phyloP scores from a whole-genome alignment of 1,284 basidiomycete genomes.

The Cutaneotrichosporon mucoides region DNA sequence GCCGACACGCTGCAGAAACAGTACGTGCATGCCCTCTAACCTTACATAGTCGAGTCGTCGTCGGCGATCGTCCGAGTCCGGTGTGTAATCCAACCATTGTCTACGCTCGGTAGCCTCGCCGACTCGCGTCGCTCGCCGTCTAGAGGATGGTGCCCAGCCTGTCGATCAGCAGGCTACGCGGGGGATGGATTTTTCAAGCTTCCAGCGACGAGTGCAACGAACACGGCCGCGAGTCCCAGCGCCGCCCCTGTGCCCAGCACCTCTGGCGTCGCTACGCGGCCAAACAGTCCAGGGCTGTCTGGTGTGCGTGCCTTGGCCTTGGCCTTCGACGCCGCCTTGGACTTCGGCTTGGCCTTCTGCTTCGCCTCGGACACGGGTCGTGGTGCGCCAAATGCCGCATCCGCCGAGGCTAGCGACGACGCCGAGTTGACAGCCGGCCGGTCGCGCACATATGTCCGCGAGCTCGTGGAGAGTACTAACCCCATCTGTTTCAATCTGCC shows the following conservation, averaged over 20 bases:
- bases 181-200: slow-evolving; percentile 23
- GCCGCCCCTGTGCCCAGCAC: slow-evolving; percentile 33
- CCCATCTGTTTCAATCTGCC: slow-evolving; percentile 48
- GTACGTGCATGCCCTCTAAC: too few relatives aligned
- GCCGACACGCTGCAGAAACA: too few relatives aligned
- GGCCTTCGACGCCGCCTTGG: too few relatives aligned
- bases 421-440: neutral
- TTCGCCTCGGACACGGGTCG: too few relatives aligned
- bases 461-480: slow-evolving; percentile 44
- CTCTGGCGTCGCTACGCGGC: slow-evolving; percentile 15
- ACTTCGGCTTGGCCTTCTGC: too few relatives aligned
- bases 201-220: slow-evolving; percentile 44
- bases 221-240: slow-evolving; percentile 40
- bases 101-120: too few relatives aligned
- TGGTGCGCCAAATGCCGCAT: neutral
- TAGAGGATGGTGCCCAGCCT: slow-evolving; percentile 20
- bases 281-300: slow-evolving; percentile 1
- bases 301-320: too few relatives aligned
- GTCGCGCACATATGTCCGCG: slow-evolving; percentile 19
- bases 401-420: slow-evolving; percentile 2
- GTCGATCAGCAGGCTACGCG: neutral
- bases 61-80: too few relatives aligned
- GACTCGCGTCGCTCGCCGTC: too few relatives aligned
- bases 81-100: too few relatives aligned
- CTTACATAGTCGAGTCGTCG: too few relatives aligned